Base-by-base conservation (phyloP, 2,329 filamentous ascomycete species). In the Pestalotiopsis sp. region DNA sequence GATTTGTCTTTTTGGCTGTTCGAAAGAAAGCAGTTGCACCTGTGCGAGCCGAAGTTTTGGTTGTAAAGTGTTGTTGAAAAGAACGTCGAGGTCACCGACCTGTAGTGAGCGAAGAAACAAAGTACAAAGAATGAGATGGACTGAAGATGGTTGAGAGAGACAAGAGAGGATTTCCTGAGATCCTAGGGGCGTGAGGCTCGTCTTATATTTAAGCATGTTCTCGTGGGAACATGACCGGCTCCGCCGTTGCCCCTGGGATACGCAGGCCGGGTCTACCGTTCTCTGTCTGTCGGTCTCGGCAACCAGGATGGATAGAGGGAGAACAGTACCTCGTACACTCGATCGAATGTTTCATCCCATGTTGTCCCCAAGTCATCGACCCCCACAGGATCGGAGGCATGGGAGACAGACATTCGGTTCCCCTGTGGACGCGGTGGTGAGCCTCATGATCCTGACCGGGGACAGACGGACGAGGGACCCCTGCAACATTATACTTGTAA, bases 61-160 rank as follows among this genome's bases (percentile, higher is more conserved):
- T 41, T 36, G 52, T 25, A 36, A 36, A 36, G 31, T 36, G 31
- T 36, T 36, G 31, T 36, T 36, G 49, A 64, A 70, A 70, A 68
- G 68, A 70, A 70, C 41, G 68, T 62, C 65, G 20, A 68, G 68
- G 68, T 70, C 68, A 70, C 68, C 66, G 68, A 70, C 68, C 68
- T 68, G 68, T 25, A 64, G 56, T 65, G 66, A 68, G 61, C 20
- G 66, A 63, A 68, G 49, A 57, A 62, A 58, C 31, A 58, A 70
- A 68, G 31, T n/a, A 57, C 49, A 68, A 66, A 66, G 64, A 66
- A 59, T 27, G 52, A 61, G 61, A 67, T 56, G 59, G 31, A 52
- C 31, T 62, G 66, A 67, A 49, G 57, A 52, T 67, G 59, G 59
- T 61, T 56, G 38, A 23, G 14, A 9, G 7, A 61, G 38, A 27